Conservation (phyloP, 1,284 basidiomycete genomes). For the Cryptococcus sp. region DNA sequence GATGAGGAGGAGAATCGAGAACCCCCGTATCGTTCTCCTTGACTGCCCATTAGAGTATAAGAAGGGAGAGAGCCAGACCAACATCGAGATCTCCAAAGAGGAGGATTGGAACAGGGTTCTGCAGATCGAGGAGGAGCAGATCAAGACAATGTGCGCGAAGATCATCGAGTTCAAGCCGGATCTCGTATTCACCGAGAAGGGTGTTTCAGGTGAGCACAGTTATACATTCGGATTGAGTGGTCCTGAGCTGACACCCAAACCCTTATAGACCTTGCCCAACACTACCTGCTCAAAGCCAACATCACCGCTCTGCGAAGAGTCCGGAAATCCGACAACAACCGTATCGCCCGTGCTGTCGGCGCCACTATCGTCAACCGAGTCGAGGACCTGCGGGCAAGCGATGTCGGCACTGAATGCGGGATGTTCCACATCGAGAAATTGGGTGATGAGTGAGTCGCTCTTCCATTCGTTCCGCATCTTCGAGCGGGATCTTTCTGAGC, state of each 20-base stretch:
- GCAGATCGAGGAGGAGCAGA: slow-evolving; percentile 96
- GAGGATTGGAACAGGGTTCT: slow-evolving; percentile 90
- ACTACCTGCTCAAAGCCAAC: slow-evolving; percentile 84
- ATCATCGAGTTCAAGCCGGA: slow-evolving; percentile 95
- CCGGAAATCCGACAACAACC: slow-evolving; percentile 98
- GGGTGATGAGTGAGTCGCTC: slow-evolving; percentile 80
- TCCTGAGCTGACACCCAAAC: slow-evolving; percentile 10
- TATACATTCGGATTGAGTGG: not conserved
- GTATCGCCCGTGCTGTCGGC: slow-evolving; percentile 91
- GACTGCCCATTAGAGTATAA: slow-evolving; percentile 99
- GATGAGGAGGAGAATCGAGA: slow-evolving; percentile 89
- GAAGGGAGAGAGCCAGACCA: slow-evolving; percentile 97
- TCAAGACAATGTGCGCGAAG: slow-evolving; percentile 82
- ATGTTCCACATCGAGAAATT: slow-evolving; percentile 96
- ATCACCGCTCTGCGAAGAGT: slow-evolving; percentile 92
- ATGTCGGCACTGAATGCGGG: slow-evolving; percentile 90
- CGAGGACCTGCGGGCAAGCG: slow-evolving; percentile 88
- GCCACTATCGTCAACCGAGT: slow-evolving; percentile 96
- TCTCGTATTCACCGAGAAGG: slow-evolving; percentile 95
- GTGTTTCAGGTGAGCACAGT: slow-evolving; percentile 72
- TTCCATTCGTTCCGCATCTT: not conserved
- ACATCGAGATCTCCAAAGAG: slow-evolving; percentile 96
- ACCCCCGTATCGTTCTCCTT: slow-evolving; percentile 85
- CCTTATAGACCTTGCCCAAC: slow-evolving; percentile 81
- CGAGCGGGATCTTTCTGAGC: not conserved